phyloP scores from a whole-genome alignment of 257 asterid genomes.

The Verbena officinalis region DNA sequence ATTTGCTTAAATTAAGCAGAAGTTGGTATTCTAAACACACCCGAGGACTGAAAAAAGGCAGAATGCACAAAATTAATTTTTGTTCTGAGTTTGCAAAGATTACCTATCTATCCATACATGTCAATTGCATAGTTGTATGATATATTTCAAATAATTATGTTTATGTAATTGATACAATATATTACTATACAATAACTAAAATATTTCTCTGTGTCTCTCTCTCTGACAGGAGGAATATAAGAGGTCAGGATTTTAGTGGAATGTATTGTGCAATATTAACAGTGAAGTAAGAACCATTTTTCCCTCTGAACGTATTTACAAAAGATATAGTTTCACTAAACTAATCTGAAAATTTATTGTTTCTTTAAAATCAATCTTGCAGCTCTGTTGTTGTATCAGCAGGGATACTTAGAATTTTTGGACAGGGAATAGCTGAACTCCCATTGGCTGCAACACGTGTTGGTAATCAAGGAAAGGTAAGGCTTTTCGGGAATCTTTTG shows the following conservation, averaged over 20 bases:
- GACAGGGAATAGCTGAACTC: constrained; percentile 90
- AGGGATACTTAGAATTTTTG: constrained; percentile 86
- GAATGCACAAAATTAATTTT: too few relatives aligned
- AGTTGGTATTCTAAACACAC: too few relatives aligned
- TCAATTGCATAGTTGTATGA: not conserved
- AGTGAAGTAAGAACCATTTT: constrained; percentile 63
- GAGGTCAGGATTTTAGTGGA: constrained; percentile 97
- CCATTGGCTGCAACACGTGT: constrained; percentile 91
- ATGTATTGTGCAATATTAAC: constrained; percentile 91
- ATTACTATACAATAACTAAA: too few relatives aligned
- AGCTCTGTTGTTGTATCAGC: constrained; percentile 96
- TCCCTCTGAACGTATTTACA: not conserved
- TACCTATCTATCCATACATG: constrained; percentile 10
- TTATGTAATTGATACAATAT: too few relatives aligned
- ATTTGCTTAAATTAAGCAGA: too few relatives aligned
- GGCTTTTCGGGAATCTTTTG: not conserved
- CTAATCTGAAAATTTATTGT: not conserved
- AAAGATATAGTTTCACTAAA: not conserved
- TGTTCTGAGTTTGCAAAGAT: too few relatives aligned
- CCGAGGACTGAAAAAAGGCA: too few relatives aligned
- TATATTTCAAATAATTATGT: too few relatives aligned
- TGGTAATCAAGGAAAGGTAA: constrained; percentile 81
- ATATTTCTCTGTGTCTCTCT: constrained; percentile 10
- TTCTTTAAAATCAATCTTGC: constrained; percentile 34
- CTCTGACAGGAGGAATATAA: constrained; percentile 77